These are phyloP conservation scores for Termitomyces sp. DNA, from an alignment of 768 basidiomycete species.

Conservation along the genomic window DNA sequence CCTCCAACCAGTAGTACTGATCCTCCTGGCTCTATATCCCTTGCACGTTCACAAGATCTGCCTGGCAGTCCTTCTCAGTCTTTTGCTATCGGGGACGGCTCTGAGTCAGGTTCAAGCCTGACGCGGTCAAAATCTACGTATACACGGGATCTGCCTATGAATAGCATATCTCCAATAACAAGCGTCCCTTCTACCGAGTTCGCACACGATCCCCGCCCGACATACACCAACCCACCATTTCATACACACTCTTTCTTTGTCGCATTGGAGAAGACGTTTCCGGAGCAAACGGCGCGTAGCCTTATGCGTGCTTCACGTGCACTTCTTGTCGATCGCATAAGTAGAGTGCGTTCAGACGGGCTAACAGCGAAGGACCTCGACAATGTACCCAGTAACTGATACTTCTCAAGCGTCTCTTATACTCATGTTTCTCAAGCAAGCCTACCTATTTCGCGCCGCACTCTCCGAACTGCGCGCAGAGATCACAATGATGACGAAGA, in stretches of 20 bases:
- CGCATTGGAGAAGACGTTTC: constrained; percentile 69
- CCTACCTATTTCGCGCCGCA: constrained; percentile 92
- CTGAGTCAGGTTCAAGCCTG: constrained; percentile 3
- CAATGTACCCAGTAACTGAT: constrained; percentile 49
- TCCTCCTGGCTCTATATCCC: constrained; percentile 7
- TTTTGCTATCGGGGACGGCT: constrained; percentile 5
- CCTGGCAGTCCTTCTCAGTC: constrained; percentile 4
- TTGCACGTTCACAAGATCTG: constrained; percentile 10
- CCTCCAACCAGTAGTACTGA: constrained; percentile 1
- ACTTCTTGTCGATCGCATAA: constrained; percentile 70
- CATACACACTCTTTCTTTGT: constrained; percentile 76
- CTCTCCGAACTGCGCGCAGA: constrained; percentile 87
- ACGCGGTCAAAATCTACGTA: constrained; percentile 8
- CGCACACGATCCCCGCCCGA: constrained; percentile 21
- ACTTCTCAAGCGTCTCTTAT: neutral
- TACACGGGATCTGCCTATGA: constrained; percentile 9
- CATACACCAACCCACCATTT: constrained; percentile 70
- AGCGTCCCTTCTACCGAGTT: constrained; percentile 16
- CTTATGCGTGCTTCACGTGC: constrained; percentile 84
- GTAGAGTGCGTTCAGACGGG: constrained; percentile 65
- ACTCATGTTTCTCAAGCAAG: constrained; percentile 62
- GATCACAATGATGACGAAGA: constrained; percentile 73
- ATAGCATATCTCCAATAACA: constrained; percentile 10
- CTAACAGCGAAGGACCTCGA: constrained; percentile 75
- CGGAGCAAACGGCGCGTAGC: constrained; percentile 65